Conservation (phyloP, 305 asterid genomes). For the Fraxinus albicans region DNA sequence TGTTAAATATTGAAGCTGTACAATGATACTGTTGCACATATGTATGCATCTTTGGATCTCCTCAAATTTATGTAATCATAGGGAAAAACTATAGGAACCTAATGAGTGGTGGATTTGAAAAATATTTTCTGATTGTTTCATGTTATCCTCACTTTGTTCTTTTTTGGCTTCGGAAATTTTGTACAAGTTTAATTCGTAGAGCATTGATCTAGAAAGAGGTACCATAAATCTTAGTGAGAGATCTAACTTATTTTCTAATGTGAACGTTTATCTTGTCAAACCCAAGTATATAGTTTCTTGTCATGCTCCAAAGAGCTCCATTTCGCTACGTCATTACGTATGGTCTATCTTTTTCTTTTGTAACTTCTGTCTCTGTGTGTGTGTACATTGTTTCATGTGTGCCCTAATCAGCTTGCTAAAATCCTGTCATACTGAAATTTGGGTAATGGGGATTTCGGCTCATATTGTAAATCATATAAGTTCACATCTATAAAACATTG, state of each 20-base stretch:
- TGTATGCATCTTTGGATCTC: background rate
- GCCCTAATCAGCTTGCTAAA: background rate
- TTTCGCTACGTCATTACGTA: background rate
- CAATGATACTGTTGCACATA: background rate
- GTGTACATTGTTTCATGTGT: background rate
- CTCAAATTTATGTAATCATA: background rate
- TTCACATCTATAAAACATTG: background rate
- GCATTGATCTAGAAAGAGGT: background rate
- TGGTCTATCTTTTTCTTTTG: background rate
- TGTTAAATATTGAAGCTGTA: background rate
- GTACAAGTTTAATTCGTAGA: background rate
- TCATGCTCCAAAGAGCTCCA: background rate
- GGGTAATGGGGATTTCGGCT: background rate
- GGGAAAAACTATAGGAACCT: background rate
- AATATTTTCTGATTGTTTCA: background rate
- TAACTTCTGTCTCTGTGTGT: background rate
- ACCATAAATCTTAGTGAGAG: background rate
- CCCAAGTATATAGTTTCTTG: background rate
- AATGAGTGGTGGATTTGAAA: background rate
- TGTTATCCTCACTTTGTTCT: background rate
- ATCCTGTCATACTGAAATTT: background rate
- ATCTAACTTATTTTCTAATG: background rate
- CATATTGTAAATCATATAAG: background rate
- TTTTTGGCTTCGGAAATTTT: background rate
- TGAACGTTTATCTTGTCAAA: background rate